Evolutionary conservation across 257 asterid species (phyloP).

Genomic region (Voacanga thouarsii): DNA sequence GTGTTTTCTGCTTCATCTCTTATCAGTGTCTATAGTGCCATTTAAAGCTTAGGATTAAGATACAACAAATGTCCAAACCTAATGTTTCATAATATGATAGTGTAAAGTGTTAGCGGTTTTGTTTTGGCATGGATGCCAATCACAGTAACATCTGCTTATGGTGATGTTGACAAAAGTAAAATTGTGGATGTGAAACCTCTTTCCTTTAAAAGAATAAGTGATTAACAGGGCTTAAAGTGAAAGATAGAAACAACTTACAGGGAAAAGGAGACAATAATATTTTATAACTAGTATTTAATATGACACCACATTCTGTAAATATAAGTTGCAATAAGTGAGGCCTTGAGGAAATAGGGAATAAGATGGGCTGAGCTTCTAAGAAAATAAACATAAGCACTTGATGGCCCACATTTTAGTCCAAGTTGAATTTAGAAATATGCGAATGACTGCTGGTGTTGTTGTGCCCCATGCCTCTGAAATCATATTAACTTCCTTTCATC

Average conservation of each 20-base stretch:
- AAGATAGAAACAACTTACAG: neutral
- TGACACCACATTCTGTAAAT: too few relatives aligned
- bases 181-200: neutral
- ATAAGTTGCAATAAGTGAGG: neutral
- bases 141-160: neutral
- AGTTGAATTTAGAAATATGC: neutral
- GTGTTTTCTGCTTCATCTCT: neutral
- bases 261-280: neutral
- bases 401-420: neutral
- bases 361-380: neutral
- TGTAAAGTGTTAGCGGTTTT: neutral
- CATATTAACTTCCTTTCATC: neutral
- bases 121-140: neutral
- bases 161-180: neutral
- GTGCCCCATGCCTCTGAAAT: neutral
- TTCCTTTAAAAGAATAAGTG: neutral
- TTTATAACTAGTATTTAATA: neutral
- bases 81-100: neutral
- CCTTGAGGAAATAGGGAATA: neutral
- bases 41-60: neutral
- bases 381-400: neutral
- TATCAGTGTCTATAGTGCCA: neutral
- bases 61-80: neutral
- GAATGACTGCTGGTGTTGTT: neutral
- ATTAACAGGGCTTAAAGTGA: neutral